Percentiles rank a stretch among this genome's conserved stretches.
Conservation (phyloP, 202 grass and related monocot species). For the Eragrostis tef region DNA sequence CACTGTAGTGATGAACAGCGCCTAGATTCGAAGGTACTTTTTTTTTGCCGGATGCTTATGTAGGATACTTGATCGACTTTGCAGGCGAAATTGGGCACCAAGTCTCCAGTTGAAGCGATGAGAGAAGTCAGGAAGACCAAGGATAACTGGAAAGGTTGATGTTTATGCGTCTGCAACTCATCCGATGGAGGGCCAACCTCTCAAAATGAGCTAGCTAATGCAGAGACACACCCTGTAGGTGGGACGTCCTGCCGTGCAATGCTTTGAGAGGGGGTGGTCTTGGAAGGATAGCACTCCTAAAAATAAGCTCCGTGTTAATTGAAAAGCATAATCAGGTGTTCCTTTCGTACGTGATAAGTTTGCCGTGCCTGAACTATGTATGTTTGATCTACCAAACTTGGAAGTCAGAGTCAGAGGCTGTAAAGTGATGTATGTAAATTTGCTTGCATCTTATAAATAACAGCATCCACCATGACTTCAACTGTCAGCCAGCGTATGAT, state of each 20-base stretch:
- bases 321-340: background rate
- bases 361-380: background rate
- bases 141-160: constrained; percentile 95
- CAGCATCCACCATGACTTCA: background rate
- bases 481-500: background rate
- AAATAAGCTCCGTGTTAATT: constrained; percentile 33
- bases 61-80: background rate
- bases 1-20: background rate
- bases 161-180: background rate
- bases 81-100: constrained; percentile 71
- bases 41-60: constrained; percentile 27
- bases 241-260: constrained; percentile 38
- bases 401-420: background rate
- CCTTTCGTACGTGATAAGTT: background rate
- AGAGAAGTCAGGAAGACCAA: constrained; percentile 76
- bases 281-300: constrained; percentile 1
- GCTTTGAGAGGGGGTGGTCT: constrained; percentile 38
- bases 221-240: constrained; percentile 43
- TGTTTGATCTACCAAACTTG: constrained; percentile 2
- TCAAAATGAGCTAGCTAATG: constrained; percentile 28
- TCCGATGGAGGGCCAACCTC: constrained; percentile 15
- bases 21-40: background rate
- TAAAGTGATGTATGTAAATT: background rate
- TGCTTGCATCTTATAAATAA: background rate
- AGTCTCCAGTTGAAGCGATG: constrained; percentile 68